Conservation (phyloP, 768 basidiomycete genomes). For the Boletus subcaerulescens region DNA sequence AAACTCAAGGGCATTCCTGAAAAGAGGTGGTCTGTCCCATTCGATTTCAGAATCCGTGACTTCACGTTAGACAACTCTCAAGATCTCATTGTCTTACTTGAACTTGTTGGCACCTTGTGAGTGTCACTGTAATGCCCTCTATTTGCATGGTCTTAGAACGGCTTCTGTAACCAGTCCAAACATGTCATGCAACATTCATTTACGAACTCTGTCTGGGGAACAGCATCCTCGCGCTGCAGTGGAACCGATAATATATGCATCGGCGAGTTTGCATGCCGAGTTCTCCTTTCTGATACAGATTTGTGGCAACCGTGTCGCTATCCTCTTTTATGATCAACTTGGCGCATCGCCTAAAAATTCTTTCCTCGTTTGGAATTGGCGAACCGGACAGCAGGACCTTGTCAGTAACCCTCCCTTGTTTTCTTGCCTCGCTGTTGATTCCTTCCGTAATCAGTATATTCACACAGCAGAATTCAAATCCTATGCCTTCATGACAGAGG, state of each 20-base stretch:
- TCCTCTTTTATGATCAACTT: slow-evolving; percentile 23
- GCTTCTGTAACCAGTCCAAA: slow-evolving; percentile 13
- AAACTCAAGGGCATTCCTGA: slow-evolving; percentile 26
- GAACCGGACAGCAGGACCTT: slow-evolving; percentile 25
- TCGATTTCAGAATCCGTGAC: slow-evolving; percentile 32
- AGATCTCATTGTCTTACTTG: slow-evolving; percentile 34
- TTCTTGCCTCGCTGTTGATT: not conserved
- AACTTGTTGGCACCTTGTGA: slow-evolving; percentile 19
- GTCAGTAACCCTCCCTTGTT: slow-evolving; percentile 18
- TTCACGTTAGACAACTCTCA: slow-evolving; percentile 37
- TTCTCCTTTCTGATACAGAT: slow-evolving; percentile 30
- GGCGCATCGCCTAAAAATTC: slow-evolving; percentile 2
- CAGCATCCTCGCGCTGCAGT: slow-evolving; percentile 23
- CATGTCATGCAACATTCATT: slow-evolving; percentile 23
- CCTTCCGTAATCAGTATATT: slow-evolving; percentile 18
- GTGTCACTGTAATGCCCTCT: not conserved
- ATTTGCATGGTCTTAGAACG: not conserved
- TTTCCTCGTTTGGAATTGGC: slow-evolving; percentile 37
- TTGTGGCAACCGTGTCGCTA: slow-evolving; percentile 29
- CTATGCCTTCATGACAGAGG: slow-evolving; percentile 35
- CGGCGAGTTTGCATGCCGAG: not conserved
- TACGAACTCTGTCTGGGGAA: slow-evolving; percentile 31
- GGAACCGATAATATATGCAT: slow-evolving; percentile 13
- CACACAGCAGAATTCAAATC: slow-evolving; percentile 24
- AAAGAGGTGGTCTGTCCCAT: slow-evolving; percentile 26